phyloP scores from a whole-genome alignment of 2,329 filamentous ascomycete genomes.

The Monosporascus cannonballus region DNA sequence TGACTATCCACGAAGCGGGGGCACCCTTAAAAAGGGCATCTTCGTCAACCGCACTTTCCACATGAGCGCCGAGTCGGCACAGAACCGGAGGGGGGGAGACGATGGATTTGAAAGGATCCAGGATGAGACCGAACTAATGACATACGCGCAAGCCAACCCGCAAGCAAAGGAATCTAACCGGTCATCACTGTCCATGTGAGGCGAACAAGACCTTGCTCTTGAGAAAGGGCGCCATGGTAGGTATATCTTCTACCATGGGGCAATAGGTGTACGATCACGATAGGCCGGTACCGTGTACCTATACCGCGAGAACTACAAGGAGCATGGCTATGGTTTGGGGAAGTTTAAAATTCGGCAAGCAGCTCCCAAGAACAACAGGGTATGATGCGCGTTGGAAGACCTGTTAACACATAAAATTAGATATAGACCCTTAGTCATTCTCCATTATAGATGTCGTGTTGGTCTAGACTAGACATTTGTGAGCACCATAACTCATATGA shows the following conservation, averaged over 20 bases:
- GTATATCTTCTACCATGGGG: not conserved
- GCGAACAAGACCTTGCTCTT: not conserved
- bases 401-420: too few species aligned
- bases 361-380: too few species aligned
- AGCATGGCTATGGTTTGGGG: too few species aligned
- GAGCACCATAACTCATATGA: too few species aligned
- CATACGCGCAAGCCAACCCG: conserved; percentile 8
- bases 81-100: conserved; percentile 2
- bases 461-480: too few species aligned
- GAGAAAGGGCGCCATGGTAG: too few species aligned
- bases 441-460: too few species aligned
- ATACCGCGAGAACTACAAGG: too few species aligned
- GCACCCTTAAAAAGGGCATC: conserved; percentile 13
- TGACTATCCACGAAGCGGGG: conserved; percentile 14
- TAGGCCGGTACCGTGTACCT: not conserved
- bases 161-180: not conserved
- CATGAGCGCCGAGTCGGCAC: conserved; percentile 5
- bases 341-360: too few species aligned
- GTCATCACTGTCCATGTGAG: not conserved
- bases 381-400: too few species aligned
- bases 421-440: too few species aligned
- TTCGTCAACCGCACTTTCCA: conserved; percentile 24
- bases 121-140: conserved; percentile 17
- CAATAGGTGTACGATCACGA: not conserved
- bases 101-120: conserved; percentile 11